Evolutionary conservation across 2,329 filamentous ascomycete species (phyloP).

Genomic region (Sporothrix schenckii): DNA sequence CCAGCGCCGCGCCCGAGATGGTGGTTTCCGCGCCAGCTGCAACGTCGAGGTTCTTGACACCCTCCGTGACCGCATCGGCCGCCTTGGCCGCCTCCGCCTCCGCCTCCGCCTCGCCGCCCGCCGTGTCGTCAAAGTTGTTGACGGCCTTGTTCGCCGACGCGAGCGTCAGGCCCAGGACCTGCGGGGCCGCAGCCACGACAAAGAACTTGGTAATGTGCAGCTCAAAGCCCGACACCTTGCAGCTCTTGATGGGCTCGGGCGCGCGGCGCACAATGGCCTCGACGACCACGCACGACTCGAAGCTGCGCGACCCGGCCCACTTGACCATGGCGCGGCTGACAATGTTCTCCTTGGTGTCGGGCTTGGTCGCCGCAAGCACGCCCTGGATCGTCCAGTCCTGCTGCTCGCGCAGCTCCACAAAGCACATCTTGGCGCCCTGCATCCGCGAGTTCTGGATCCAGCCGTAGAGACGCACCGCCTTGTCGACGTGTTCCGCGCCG

Average conservation of each 20-base stretch:
- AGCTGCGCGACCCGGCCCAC: conserved; percentile 73
- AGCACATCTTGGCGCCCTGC: conserved; percentile 89
- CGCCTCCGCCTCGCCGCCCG: conserved; percentile 27
- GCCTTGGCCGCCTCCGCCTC: neutral
- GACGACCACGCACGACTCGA: conserved; percentile 81
- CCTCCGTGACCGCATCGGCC: conserved; percentile 46
- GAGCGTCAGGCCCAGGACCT: conserved; percentile 61
- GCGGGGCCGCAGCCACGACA: conserved; percentile 67
- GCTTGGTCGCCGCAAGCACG: conserved; percentile 61
- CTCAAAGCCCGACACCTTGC: conserved; percentile 77
- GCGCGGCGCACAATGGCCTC: conserved; percentile 81
- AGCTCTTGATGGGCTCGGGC: conserved; percentile 84
- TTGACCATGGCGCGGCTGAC: conserved; percentile 92
- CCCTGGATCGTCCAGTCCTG: conserved; percentile 79
- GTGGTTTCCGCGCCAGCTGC: conserved; percentile 37
- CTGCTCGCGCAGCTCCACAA: conserved; percentile 81
- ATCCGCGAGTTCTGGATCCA: conserved; percentile 86
- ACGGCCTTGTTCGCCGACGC: conserved; percentile 59
- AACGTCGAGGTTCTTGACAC: conserved; percentile 43
- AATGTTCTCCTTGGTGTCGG: conserved; percentile 57
- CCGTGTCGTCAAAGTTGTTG: conserved; percentile 62
- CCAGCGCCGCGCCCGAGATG: conserved; percentile 74
- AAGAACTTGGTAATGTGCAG: conserved; percentile 87
- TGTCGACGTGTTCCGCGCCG: conserved; percentile 65
- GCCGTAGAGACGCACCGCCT: conserved; percentile 74